Evolutionary conservation across 2,329 filamentous ascomycete genomes (phyloP), one percentile per base, ranked within the genome.

Genomic region (Alternaria rosae): DNA sequence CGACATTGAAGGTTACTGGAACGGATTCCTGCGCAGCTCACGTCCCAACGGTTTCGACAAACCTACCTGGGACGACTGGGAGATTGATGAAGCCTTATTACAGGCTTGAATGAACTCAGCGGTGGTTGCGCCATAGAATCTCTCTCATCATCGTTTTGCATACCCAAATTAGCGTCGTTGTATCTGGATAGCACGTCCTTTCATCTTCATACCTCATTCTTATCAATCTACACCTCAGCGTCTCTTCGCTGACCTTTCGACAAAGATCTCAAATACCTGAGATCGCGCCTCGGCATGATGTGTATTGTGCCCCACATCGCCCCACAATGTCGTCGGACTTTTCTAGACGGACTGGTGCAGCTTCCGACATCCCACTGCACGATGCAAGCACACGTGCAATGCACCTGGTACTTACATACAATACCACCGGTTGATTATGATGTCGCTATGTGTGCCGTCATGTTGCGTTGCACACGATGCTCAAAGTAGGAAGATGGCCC

Each of bases 11-110:
- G 83, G 82, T 0, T 81, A 82, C 12, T 82, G 83, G 71, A 84
- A 83, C 68, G 80, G 78, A 26, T 85, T 85, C 65, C 62, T 82
- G 28, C 78, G 83, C 43, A 82, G 80, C 47, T 82, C 82, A 61
- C 79, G 83, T 59, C 85, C 85, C 5, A 87, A 87, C 74, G 85
- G 85, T 3, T 82, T 77, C 30, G 85, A 87, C 74, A 69, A 71
- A 42, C 77, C 85, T 5, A 81, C 74, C 13, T 87, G 85, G 85
- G 74, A 80, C 17, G 76, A 70, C n/a, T 81, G 79, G 79, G 79
- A 81, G 61, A 72, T 81, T n/a, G 79, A 80, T 54, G 71, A 77
- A 32, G 78, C 76, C 45, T 76, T 80, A 71, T 47, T 80, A 50
- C 71, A 66, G 58, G 51, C 61, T 28, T 77, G 55, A 71, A 35